Conservation (phyloP, 164 flowering plant species). For the Nymphaea thermarum region DNA sequence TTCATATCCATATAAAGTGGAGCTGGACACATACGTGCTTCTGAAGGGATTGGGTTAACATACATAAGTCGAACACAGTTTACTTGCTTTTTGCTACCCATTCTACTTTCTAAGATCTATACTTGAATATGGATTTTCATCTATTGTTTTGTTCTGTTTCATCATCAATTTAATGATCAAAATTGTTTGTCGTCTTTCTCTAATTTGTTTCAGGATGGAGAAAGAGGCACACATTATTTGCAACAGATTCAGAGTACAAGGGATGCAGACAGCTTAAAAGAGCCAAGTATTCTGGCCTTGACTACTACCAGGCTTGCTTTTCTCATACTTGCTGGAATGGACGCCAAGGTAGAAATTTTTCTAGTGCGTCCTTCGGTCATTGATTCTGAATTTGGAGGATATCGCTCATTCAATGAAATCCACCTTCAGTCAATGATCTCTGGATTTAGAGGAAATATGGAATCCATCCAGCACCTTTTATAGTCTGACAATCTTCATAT, state of each 20-base stretch:
- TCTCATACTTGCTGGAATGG: constrained; percentile 32
- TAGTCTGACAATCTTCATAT: not conserved
- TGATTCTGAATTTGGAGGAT: not conserved
- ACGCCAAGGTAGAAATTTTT: constrained; percentile 25
- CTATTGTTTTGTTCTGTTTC: too few relatives aligned
- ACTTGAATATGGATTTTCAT: too few relatives aligned
- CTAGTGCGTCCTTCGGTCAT: not conserved
- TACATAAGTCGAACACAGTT: too few relatives aligned
- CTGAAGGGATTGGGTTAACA: too few relatives aligned
- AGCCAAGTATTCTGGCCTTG: constrained; percentile 28
- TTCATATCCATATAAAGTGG: too few relatives aligned
- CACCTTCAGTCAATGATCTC: not conserved
- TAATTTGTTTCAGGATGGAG: constrained; percentile 21
- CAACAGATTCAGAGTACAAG: constrained; percentile 17
- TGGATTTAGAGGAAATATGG: not conserved
- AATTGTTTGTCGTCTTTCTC: too few relatives aligned
- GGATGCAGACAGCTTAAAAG: constrained; percentile 16
- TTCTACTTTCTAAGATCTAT: too few relatives aligned
- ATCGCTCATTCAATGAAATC: too few relatives aligned
- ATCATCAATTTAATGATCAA: too few relatives aligned
- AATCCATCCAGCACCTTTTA: too few relatives aligned
- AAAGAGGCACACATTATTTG: constrained; percentile 11
- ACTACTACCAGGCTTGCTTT: constrained; percentile 61
- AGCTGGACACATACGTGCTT: too few relatives aligned
- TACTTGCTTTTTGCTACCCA: too few relatives aligned